phyloP scores from a whole-genome alignment of 2,329 filamentous ascomycete genomes.

The Fusarium transvaalense region DNA sequence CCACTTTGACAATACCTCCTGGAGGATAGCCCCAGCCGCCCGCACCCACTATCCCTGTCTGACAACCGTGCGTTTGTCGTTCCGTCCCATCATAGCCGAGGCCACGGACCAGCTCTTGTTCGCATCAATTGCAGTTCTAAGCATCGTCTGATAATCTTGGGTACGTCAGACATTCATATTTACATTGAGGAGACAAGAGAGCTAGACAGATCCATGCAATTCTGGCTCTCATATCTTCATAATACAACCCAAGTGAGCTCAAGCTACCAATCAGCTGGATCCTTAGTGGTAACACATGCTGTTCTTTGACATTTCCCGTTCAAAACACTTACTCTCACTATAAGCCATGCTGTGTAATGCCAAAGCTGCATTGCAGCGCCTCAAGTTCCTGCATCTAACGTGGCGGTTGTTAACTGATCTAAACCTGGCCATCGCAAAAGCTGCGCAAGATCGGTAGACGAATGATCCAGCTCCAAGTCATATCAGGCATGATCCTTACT shows the following conservation, averaged over 20 bases:
- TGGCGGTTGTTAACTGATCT: conserved; percentile 48
- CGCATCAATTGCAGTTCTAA: conserved; percentile 10
- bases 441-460: conserved; percentile 26
- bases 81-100: conserved; percentile 46
- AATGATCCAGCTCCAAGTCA: conserved; percentile 37
- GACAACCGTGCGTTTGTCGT: conserved; percentile 42
- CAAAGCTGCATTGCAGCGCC: conserved; percentile 35
- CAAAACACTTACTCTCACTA: conserved; percentile 9
- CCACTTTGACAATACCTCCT: conserved; percentile 35
- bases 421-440: conserved; percentile 30
- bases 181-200: conserved; percentile 12
- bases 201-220: conserved; percentile 10
- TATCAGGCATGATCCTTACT: conserved; percentile 27
- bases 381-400: conserved; percentile 49
- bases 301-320: conserved; percentile 33
- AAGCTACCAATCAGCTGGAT: conserved; percentile 19
- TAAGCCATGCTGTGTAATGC: conserved; percentile 29
- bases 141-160: conserved; percentile 9
- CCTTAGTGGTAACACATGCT: conserved; percentile 22
- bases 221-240: conserved; percentile 1
- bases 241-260: conserved; percentile 1
- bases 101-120: conserved; percentile 50
- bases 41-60: conserved; percentile 45
- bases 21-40: conserved; percentile 20
- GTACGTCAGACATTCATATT: conserved; percentile 2